phyloP scores from a whole-genome alignment of 176 grass and related monocot genomes.

The Cenchrus purpureus region DNA sequence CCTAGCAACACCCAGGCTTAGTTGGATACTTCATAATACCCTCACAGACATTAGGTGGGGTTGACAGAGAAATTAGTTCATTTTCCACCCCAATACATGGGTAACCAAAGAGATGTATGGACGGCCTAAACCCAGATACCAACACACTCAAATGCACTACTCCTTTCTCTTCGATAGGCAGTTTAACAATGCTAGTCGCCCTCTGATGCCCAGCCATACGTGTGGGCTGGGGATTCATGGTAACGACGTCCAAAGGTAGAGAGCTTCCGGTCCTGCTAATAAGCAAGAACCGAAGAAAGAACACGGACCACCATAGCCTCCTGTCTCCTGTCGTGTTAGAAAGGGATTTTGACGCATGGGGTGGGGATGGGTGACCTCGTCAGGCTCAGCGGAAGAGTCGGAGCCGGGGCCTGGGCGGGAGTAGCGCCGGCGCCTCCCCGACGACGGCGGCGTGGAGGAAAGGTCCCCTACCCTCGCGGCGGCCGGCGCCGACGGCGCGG shows the following conservation, averaged over 20 bases:
- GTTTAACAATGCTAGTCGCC: neutral
- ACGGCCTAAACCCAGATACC: neutral
- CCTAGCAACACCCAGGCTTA: neutral
- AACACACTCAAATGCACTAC: neutral
- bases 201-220: neutral
- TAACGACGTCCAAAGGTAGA: neutral
- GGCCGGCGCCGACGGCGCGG: neutral
- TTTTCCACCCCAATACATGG: too few species aligned
- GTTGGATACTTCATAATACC: too few species aligned
- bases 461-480: conserved; percentile 10
- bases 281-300: too few species aligned
- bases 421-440: conserved; percentile 50
- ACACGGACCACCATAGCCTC: neutral
- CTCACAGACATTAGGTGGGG: too few species aligned
- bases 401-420: conserved; percentile 47
- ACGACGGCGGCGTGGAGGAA: conserved; percentile 27
- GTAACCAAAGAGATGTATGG: too few species aligned
- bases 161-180: neutral
- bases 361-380: conserved; percentile 55
- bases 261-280: neutral
- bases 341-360: neutral
- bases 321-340: too few species aligned
- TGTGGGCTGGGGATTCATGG: neutral
- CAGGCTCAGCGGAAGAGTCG: conserved; percentile 45
- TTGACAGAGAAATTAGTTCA: too few species aligned